Evolutionary conservation across 768 basidiomycete species (phyloP).

Genomic region (Gloeostereum incarnatum): DNA sequence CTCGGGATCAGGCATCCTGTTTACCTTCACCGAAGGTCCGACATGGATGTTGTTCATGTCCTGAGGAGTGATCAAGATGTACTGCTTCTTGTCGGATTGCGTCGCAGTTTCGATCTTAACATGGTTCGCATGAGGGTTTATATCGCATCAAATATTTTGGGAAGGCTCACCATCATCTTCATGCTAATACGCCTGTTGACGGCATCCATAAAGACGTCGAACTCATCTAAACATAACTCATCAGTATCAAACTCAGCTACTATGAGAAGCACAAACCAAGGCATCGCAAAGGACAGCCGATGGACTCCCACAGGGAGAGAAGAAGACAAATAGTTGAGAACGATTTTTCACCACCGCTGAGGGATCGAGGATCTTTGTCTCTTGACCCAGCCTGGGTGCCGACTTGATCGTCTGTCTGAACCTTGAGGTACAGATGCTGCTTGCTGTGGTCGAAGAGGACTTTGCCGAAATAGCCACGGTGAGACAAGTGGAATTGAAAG

Average conservation of each 20-base stretch:
- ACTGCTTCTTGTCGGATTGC: constrained; percentile 81
- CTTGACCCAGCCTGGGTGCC: constrained; percentile 43
- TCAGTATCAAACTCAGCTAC: not conserved
- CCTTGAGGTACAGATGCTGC: constrained; percentile 57
- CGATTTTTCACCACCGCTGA: constrained; percentile 94
- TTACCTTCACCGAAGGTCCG: constrained; percentile 63
- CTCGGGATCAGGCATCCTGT: constrained; percentile 60
- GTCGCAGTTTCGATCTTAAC: constrained; percentile 82
- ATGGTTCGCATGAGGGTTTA: too few species aligned
- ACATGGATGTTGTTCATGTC: constrained; percentile 71
- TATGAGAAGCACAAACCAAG: constrained; percentile 42
- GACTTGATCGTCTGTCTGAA: constrained; percentile 75
- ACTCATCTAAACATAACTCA: constrained; percentile 63
- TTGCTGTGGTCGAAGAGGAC: constrained; percentile 75
- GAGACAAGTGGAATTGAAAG: constrained; percentile 74
- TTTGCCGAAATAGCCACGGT: constrained; percentile 86
- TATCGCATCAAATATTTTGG: constrained; percentile 2
- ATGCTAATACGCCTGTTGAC: constrained; percentile 88
- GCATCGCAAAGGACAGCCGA: constrained; percentile 89
- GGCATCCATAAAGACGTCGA: constrained; percentile 97
- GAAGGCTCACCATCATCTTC: constrained; percentile 76
- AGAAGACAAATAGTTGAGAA: constrained; percentile 94
- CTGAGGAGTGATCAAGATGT: constrained; percentile 93
- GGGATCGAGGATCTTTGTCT: constrained; percentile 78
- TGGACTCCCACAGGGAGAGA: constrained; percentile 93